These are phyloP conservation scores for Phytophthora vignae DNA, from an alignment of 352 stramenopile species.

Conservation along the genomic window DNA sequence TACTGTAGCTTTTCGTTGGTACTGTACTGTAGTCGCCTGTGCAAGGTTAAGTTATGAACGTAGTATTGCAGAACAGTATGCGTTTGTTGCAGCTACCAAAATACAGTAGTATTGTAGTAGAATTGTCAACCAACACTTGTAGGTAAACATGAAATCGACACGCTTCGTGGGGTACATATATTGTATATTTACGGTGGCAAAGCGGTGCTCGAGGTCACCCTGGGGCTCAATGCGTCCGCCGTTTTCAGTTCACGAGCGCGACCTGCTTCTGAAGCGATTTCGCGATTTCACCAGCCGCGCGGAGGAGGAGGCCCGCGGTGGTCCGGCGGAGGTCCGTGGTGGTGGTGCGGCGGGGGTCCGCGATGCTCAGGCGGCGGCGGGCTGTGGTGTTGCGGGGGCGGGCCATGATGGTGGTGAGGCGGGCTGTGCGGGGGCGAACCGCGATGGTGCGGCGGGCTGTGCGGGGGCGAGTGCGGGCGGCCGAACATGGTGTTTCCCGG, in stretches of 20 bases:
- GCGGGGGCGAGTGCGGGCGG: constrained; percentile 20
- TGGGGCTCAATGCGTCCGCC: constrained; percentile 4
- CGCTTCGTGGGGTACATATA: background rate
- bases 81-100: no score
- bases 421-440: constrained; percentile 18
- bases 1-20: no score
- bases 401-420: background rate
- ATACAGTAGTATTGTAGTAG: background rate
- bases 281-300: constrained; percentile 19
- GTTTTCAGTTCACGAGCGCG: background rate
- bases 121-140: background rate
- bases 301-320: constrained; percentile 14
- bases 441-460: constrained; percentile 21
- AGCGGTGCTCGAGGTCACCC: background rate
- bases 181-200: background rate
- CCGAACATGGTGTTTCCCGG: constrained; percentile 25
- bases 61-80: no score
- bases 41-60: no score
- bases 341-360: constrained; percentile 11
- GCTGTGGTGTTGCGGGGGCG: constrained; percentile 8
- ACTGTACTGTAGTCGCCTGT: no score
- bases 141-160: background rate
- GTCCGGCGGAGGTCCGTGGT: constrained; percentile 9
- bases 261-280: background rate
- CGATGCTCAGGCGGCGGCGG: constrained; percentile 12